phyloP scores from a whole-genome alignment of 345 rosid species.

The Boechera stricta region DNA sequence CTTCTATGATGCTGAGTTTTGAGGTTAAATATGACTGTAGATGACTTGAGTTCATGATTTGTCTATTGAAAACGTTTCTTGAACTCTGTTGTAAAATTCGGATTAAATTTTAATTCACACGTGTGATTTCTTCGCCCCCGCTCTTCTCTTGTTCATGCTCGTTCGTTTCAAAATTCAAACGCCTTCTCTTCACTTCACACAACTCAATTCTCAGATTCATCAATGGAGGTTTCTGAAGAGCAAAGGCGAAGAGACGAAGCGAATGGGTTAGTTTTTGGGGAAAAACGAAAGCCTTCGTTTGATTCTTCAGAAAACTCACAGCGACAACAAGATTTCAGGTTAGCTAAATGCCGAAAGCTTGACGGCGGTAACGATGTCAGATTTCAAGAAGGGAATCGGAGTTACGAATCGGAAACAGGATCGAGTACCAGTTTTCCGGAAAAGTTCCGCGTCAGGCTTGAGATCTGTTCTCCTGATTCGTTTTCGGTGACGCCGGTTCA shows the following conservation, averaged over 20 bases:
- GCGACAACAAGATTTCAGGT: conserved; percentile 43
- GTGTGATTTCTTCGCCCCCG: conserved; percentile 9
- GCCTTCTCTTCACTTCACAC: conserved; percentile 19
- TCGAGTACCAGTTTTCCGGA: conserved; percentile 39
- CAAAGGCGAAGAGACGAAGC: conserved; percentile 66
- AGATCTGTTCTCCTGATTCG: conserved; percentile 87
- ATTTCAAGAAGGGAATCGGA: conserved; percentile 37
- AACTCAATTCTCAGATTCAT: conserved; percentile 28
- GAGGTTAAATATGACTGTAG: background rate
- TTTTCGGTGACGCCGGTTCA: conserved; percentile 68
- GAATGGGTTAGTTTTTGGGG: conserved; percentile 59
- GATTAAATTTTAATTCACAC: background rate
- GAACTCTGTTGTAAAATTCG: background rate
- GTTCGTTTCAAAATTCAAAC: conserved; percentile 36
- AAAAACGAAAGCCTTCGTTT: conserved; percentile 59
- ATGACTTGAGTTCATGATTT: conserved; percentile 10
- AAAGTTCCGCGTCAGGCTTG: conserved; percentile 72
- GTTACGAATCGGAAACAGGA: conserved; percentile 21
- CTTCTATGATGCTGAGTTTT: background rate
- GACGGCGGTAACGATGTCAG: conserved; percentile 25
- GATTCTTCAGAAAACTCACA: conserved; percentile 45
- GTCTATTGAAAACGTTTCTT: background rate
- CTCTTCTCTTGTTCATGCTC: conserved; percentile 12
- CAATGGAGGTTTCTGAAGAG: conserved; percentile 64
- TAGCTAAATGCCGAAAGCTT: conserved; percentile 76